Conservation (phyloP, 495 filamentous ascomycete species). For the Podospora anserina region DNA sequence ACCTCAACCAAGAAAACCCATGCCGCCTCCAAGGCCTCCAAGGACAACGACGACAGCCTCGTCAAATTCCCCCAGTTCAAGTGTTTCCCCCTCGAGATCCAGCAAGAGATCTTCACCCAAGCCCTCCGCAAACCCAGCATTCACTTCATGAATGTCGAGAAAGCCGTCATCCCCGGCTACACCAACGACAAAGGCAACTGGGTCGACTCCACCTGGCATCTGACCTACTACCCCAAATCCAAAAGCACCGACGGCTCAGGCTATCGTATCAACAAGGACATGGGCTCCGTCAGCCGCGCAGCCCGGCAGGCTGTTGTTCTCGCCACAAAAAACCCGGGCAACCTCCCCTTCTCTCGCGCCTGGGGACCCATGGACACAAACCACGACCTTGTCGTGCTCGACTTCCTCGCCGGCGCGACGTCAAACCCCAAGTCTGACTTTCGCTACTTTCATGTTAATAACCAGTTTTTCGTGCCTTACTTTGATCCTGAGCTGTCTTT, state of each 20-base stretch:
- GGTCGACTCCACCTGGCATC: neutral
- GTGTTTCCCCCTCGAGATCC: neutral
- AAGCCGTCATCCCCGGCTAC: neutral
- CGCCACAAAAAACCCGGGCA: neutral
- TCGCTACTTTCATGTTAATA: neutral
- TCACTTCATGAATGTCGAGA: neutral
- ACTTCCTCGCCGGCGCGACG: neutral
- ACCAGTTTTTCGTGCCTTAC: neutral
- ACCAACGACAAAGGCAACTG: neutral
- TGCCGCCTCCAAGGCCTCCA: neutral
- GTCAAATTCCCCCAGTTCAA: neutral
- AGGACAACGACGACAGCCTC: neutral
- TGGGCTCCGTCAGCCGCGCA: neutral
- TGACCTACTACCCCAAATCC: neutral
- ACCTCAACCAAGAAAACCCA: neutral
- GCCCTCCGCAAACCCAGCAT: constrained; percentile 3
- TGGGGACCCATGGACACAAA: neutral
- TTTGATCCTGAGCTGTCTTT: neutral
- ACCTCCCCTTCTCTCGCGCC: neutral
- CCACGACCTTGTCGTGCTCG: neutral
- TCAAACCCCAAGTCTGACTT: no score
- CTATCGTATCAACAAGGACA: neutral
- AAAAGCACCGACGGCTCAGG: neutral
- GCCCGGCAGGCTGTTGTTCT: neutral
- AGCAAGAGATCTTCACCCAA: neutral